phyloP scores from a whole-genome alignment of 2,329 filamentous ascomycete genomes.

The Aspergillus sp. region DNA sequence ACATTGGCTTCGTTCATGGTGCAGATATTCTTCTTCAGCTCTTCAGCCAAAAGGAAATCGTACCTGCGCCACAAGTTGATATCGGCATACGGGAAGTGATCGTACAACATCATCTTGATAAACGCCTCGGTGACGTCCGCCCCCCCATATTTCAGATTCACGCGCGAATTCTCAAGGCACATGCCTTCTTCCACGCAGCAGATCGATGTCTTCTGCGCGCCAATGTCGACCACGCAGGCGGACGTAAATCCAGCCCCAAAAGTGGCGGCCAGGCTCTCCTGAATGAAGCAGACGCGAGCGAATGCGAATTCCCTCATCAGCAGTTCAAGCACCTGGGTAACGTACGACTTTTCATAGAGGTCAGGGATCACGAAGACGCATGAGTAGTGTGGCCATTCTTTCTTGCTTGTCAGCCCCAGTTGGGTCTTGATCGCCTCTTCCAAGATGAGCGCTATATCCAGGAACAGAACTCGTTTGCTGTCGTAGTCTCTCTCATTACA shows the following conservation, averaged over 20 bases:
- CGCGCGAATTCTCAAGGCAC: constrained; percentile 83
- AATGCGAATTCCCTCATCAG: constrained; percentile 87
- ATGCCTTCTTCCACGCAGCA: constrained; percentile 96
- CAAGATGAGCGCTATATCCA: constrained; percentile 80
- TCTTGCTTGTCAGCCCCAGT: constrained; percentile 66
- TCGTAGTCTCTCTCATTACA: constrained; percentile 85
- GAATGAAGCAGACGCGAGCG: constrained; percentile 81
- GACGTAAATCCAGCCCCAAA: constrained; percentile 93
- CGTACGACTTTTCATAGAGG: constrained; percentile 88
- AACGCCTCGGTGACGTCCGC: constrained; percentile 90
- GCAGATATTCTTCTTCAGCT: constrained; percentile 87
- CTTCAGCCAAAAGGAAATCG: constrained; percentile 87
- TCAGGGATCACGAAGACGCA: constrained; percentile 97
- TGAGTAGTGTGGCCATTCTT: constrained; percentile 81
- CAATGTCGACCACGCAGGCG: constrained; percentile 90
- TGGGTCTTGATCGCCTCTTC: constrained; percentile 83
- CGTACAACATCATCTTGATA: constrained; percentile 94
- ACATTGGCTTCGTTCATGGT: constrained; percentile 87
- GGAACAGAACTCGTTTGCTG: constrained; percentile 68
- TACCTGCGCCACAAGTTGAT: constrained; percentile 87
- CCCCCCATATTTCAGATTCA: constrained; percentile 92
- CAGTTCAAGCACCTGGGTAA: constrained; percentile 74
- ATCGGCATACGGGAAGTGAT: constrained; percentile 90
- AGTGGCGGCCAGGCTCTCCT: constrained; percentile 88
- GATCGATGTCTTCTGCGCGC: constrained; percentile 93